Evolutionary conservation across 257 asterid species (phyloP), one percentile per base, ranked within the genome.

Genomic region (Leptodermis oblonga): DNA sequence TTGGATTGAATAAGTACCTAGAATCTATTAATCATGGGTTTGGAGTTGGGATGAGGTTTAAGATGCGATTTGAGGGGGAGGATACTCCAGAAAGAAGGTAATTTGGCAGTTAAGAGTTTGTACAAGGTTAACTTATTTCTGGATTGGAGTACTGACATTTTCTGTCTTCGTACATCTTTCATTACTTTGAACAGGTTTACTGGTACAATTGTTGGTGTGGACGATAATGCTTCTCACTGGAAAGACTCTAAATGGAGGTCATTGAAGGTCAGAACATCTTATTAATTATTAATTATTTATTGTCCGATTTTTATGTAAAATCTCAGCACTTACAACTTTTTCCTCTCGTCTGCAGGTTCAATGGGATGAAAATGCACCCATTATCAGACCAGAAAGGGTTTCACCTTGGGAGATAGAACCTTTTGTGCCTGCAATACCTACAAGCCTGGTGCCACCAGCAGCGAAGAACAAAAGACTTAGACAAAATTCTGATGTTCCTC

Each of bases 141-240:
- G 26, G 42, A 67, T 34, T 59, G n/a, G 14, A 33, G 31, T 43
- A n/a, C 59, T 61, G 36, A 51, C 22, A 52, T 41, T 56, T 67
- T 33, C 23, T 22, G 11, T 22, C 7, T 23, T 64, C 28, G 13
- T 53, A 20, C 45, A 18, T 15, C 12, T 31, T 58, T 61, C 62
- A 7, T 15, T 34, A 8, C 20, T 8, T 52, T 41, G 48, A 68
- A 20, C 65, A 92, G 97, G 83, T 87, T 85, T 61, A 77, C 90
- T 18, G 98, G 98, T 53, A 89, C 96, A n/a, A 80, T 92, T 23
- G 83, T 89, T 75, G 96, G 94, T 4, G 74, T 85, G 45, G 96
- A 80, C 67, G 95, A 86, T 71, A 69, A 84, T 49, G 86, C 89
- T 37, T 71, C 83, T 17, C 83, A 87, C 72, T 92, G 97, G 98